Percentiles rank a stretch among this genome's conserved stretches.
These are phyloP conservation scores for Kazachstania bromeliacearum DNA, from an alignment of 805 yeast genomes.

Conservation along the genomic window DNA sequence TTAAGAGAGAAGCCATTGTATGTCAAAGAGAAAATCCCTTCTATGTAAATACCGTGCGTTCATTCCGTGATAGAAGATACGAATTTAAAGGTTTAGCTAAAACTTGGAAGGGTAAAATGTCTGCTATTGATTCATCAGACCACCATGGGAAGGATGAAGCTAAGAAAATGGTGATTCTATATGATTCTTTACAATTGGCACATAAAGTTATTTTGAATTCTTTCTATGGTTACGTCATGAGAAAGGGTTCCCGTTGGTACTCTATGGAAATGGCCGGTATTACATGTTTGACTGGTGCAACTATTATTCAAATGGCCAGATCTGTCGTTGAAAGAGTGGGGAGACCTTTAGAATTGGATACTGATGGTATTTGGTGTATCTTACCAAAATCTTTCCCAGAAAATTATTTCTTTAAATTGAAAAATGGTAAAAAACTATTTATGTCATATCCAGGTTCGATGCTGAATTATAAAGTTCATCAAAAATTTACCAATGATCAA, in stretches of 20 bases:
- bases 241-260: constrained; percentile 98
- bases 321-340: constrained; percentile 86
- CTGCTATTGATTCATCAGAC: constrained; percentile 45
- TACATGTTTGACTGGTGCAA: constrained; percentile 95
- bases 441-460: constrained; percentile 93
- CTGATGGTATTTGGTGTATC: constrained; percentile 99
- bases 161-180: constrained; percentile 82
- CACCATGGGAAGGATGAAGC: constrained; percentile 74
- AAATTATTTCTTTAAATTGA: constrained; percentile 57
- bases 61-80: constrained; percentile 90
- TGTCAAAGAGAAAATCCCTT: constrained; percentile 98
- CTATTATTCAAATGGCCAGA: constrained; percentile 96
- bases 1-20: constrained; percentile 84
- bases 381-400: constrained; percentile 91
- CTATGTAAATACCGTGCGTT: constrained; percentile 87
- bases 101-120: constrained; percentile 80
- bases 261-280: constrained; percentile 99
- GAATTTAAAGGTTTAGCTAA: constrained; percentile 91
- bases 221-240: constrained; percentile 96
- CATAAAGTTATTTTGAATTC: constrained; percentile 95
- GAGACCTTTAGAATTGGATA: constrained; percentile 89
- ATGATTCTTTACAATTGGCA: constrained; percentile 92
- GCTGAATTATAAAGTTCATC: constrained; percentile 89
- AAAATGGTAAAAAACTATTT: constrained; percentile 66
- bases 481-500: constrained; percentile 85